These are phyloP conservation scores for Gamsiella multidivaricata DNA, from an alignment of 192 early-diverging fungal genomes.

Conservation along the genomic window DNA sequence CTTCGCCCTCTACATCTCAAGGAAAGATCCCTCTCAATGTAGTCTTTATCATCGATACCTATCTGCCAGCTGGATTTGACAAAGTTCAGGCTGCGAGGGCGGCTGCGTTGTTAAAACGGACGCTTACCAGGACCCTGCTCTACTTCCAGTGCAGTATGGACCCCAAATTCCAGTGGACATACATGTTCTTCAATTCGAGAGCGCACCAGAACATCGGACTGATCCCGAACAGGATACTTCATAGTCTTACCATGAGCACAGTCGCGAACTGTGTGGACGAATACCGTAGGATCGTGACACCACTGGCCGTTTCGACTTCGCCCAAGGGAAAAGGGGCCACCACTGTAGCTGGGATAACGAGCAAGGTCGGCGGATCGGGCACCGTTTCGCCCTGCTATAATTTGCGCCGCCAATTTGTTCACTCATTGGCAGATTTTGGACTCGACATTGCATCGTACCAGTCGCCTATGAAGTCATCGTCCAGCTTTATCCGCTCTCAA, in stretches of 20 bases:
- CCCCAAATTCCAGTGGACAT: constrained; percentile 42
- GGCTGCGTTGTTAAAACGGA: not conserved
- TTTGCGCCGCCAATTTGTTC: constrained; percentile 23
- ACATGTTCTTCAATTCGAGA: constrained; percentile 33
- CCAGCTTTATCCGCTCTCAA: constrained; percentile 21
- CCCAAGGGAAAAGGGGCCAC: not conserved
- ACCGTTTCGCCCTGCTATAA: constrained; percentile 29
- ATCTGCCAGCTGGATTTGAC: not conserved
- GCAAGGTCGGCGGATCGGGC: not conserved
- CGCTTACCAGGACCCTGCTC: constrained; percentile 25
- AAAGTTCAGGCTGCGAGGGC: not conserved
- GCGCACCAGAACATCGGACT: constrained; percentile 19
- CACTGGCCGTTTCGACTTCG: not conserved
- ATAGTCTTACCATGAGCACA: constrained; percentile 11
- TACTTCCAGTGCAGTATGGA: constrained; percentile 47
- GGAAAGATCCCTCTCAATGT: constrained; percentile 35
- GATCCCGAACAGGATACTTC: constrained; percentile 16
- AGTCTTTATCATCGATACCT: constrained; percentile 47
- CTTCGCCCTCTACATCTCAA: constrained; percentile 7
- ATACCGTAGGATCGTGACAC: constrained; percentile 14
- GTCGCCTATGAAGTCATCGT: constrained; percentile 30
- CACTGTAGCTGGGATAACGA: not conserved
- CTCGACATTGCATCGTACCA: constrained; percentile 40
- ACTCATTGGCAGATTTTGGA: constrained; percentile 47
- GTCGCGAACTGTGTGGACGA: constrained; percentile 24